phyloP scores from a whole-genome alignment of 2,329 filamentous ascomycete genomes.

The Xylariales sp. region DNA sequence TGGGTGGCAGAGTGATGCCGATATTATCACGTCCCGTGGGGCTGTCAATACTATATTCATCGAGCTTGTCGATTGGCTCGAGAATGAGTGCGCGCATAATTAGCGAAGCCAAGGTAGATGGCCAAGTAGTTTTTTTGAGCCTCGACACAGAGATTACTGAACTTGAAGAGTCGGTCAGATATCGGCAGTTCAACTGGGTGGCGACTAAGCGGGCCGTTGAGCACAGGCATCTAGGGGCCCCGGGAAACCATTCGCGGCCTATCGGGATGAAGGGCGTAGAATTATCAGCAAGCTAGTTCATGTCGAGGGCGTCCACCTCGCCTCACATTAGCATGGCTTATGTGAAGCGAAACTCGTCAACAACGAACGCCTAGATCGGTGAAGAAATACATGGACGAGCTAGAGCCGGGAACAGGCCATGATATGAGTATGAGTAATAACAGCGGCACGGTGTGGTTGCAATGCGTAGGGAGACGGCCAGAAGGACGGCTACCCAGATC shows the following conservation, averaged over 20 bases:
- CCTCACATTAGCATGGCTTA: slow-evolving; percentile 14
- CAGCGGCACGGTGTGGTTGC: slow-evolving; percentile 34
- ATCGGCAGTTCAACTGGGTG: slow-evolving; percentile 25
- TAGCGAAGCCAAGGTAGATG: slow-evolving; percentile 16
- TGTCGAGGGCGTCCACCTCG: background rate
- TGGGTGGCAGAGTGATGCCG: background rate
- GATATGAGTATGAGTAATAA: slow-evolving; percentile 31
- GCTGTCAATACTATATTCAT: background rate
- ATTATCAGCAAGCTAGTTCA: slow-evolving; percentile 9
- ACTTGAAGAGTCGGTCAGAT: slow-evolving; percentile 14
- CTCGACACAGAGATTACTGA: slow-evolving; percentile 4
- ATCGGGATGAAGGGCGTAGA: slow-evolving; percentile 13
- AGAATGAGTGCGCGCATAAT: slow-evolving; percentile 19
- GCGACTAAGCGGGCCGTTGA: slow-evolving; percentile 10
- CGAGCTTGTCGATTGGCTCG: background rate
- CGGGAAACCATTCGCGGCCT: slow-evolving; percentile 13
- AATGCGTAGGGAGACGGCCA: slow-evolving; percentile 26
- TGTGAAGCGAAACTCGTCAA: slow-evolving; percentile 13
- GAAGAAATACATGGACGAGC: slow-evolving; percentile 9
- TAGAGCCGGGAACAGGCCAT: slow-evolving; percentile 26
- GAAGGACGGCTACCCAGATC: background rate
- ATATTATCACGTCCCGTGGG: slow-evolving; percentile 1
- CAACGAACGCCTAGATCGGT: slow-evolving; percentile 11
- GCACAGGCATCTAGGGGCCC: background rate
- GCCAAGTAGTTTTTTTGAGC: background rate